Evolutionary conservation across 2,329 filamentous ascomycete species (phyloP).

Genomic region (Hypoxylon sp.): DNA sequence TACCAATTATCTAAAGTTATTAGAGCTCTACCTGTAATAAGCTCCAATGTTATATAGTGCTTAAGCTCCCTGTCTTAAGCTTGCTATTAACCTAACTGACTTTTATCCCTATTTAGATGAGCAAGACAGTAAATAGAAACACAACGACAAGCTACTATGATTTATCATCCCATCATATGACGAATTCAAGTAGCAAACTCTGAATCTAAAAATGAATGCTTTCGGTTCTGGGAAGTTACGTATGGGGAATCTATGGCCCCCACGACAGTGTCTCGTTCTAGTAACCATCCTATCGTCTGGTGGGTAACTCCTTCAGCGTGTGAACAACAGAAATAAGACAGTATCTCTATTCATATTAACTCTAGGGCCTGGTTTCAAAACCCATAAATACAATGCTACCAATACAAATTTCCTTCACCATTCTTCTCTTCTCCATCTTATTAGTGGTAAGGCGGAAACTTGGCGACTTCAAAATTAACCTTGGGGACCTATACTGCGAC

Average conservation of each 20-base stretch:
- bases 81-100: neutral
- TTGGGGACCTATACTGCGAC: neutral
- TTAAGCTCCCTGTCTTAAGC: neutral
- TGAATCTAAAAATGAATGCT: neutral
- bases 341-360: neutral
- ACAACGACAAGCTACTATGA: neutral
- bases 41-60: neutral
- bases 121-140: neutral
- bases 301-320: neutral
- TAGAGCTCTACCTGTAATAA: too few relatives aligned
- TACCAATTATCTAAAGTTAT: neutral
- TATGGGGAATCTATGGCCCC: neutral
- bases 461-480: neutral
- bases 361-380: neutral
- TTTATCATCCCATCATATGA: neutral
- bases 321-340: neutral
- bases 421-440: neutral
- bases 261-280: neutral
- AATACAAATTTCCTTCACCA: neutral
- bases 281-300: neutral
- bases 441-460: neutral
- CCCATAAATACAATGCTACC: neutral
- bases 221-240: neutral
- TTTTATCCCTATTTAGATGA: neutral
- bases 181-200: neutral